Evolutionary conservation across 495 filamentous ascomycete species (phyloP).

Genomic region (Aspergillus cavernicola): DNA sequence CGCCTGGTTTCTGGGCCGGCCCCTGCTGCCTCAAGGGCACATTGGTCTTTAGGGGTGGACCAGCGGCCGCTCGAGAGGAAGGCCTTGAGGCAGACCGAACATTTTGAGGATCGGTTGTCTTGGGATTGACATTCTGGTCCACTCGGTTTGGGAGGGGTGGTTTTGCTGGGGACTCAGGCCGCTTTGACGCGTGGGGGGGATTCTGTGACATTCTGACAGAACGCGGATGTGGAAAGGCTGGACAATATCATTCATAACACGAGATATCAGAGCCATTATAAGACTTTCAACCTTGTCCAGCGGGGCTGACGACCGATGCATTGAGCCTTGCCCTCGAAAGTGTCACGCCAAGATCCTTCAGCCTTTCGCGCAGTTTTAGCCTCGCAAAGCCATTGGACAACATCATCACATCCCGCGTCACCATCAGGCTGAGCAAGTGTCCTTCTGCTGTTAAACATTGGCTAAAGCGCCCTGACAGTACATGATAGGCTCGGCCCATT

Average conservation of each 20-base stretch:
- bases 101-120: background rate
- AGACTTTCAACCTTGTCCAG: background rate
- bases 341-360: background rate
- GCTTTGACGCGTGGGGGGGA: background rate
- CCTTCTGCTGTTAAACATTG: background rate
- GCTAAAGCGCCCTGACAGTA: background rate
- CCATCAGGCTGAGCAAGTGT: background rate
- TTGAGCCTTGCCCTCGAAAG: background rate
- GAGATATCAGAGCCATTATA: background rate
- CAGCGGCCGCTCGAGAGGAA: background rate
- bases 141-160: background rate
- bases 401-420: background rate
- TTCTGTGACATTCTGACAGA: background rate
- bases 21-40: background rate
- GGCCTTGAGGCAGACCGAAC: background rate
- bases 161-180: background rate
- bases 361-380: conserved; percentile 6
- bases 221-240: background rate
- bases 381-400: background rate
- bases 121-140: background rate
- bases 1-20: background rate
- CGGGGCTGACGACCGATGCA: background rate
- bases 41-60: background rate
- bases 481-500: background rate
- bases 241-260: too few relatives aligned